These are phyloP conservation scores for Sergeia podlipaevii DNA, from an alignment of 208 protist species.

Conservation along the genomic window DNA sequence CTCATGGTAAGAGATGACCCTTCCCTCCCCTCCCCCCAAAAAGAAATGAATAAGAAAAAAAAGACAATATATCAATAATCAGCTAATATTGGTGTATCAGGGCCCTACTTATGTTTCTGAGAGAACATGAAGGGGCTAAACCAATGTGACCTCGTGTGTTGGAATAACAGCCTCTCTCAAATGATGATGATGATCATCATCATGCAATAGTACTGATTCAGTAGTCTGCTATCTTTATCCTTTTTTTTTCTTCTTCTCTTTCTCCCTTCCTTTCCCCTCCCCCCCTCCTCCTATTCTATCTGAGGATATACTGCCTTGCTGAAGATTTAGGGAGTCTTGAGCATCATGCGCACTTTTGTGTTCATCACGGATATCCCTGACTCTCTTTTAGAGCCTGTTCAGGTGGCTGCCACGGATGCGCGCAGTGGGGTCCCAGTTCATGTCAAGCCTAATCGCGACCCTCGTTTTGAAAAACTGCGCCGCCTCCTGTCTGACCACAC, in stretches of 20 bases:
- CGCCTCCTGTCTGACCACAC: constrained; percentile 69
- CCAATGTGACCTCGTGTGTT: no score
- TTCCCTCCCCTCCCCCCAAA: no score
- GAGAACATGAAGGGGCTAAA: no score
- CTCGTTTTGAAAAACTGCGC: constrained; percentile 80
- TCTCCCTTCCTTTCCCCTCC: background rate
- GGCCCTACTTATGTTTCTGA: no score
- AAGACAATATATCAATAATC: no score
- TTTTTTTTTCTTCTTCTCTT: background rate
- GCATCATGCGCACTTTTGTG: constrained; percentile 69
- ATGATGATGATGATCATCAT: no score
- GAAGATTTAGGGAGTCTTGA: background rate
- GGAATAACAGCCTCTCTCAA: no score
- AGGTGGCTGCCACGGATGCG: constrained; percentile 8
- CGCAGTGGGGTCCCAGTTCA: background rate
- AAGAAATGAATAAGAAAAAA: no score
- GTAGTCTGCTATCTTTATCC: background rate
- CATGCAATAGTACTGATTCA: background rate
- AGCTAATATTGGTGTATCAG: no score
- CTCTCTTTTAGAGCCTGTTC: constrained; percentile 63
- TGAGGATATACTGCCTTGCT: no score
- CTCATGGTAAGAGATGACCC: no score
- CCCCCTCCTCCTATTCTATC: constrained; percentile 3
- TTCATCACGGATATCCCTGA: constrained; percentile 83
- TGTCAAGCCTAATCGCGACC: constrained; percentile 46